Percentiles rank a stretch among this genome's conserved stretches.
phyloP scores from a whole-genome alignment of 2,329 filamentous ascomycete genomes.

The Ascochyta viciae-villosae region DNA sequence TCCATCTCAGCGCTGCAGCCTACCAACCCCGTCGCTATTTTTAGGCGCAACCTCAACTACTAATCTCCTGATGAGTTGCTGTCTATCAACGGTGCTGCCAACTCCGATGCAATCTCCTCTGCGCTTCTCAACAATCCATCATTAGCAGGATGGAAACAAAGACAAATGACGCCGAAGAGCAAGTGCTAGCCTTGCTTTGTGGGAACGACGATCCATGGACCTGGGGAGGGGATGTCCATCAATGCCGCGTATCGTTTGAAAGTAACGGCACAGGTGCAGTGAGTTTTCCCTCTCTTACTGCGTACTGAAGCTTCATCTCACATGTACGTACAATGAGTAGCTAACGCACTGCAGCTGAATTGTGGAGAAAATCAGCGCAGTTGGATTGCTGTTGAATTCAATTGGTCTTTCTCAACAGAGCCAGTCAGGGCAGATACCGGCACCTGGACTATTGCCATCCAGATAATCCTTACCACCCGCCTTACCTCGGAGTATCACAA shows the following conservation, averaged over 20 bases:
- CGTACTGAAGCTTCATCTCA: neutral
- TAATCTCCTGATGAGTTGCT: neutral
- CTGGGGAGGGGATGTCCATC: slow-evolving; percentile 2
- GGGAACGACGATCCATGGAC: slow-evolving; percentile 3
- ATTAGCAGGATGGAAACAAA: neutral
- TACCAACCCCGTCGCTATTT: neutral
- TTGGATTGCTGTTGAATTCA: slow-evolving; percentile 1
- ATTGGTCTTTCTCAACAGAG: slow-evolving; percentile 3
- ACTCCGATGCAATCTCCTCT: neutral
- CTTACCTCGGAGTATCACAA: neutral
- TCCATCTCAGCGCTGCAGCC: no score
- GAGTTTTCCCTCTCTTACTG: neutral
- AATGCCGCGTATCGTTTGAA: slow-evolving; percentile 3
- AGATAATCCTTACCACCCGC: slow-evolving; percentile 5
- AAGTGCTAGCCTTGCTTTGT: slow-evolving; percentile 9
- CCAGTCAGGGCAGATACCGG: neutral
- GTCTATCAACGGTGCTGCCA: neutral
- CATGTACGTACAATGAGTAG: neutral
- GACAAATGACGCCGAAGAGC: neutral
- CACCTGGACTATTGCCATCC: neutral
- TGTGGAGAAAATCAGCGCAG: slow-evolving; percentile 4
- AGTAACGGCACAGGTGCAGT: slow-evolving; percentile 8
- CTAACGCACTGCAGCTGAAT: neutral
- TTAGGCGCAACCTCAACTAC: neutral
- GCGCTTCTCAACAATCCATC: neutral